phyloP scores from a whole-genome alignment of 441 rosid genomes.

The Eutrema salsugineum region DNA sequence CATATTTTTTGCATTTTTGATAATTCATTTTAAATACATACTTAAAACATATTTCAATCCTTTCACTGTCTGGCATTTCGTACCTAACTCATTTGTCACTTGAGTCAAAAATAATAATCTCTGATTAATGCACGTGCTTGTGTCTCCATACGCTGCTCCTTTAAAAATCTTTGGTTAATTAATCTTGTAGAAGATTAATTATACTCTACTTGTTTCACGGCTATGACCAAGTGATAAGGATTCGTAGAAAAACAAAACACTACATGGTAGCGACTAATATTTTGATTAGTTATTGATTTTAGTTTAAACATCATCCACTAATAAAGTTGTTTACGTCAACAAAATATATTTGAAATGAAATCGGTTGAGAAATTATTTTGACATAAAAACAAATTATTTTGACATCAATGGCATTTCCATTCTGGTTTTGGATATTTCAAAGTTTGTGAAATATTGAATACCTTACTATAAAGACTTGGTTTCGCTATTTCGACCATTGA shows the following conservation, averaged over 20 bases:
- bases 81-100: background rate
- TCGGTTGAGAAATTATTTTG: background rate
- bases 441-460: background rate
- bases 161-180: background rate
- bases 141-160: background rate
- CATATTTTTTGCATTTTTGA: background rate
- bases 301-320: background rate
- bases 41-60: no score
- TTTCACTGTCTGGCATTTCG: background rate
- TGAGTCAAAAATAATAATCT: background rate
- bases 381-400: no score
- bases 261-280: background rate
- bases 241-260: background rate
- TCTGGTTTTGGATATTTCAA: background rate
- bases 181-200: background rate
- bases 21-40: no score
- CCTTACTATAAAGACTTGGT: no score
- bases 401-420: background rate
- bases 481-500: no score
- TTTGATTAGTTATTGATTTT: background rate
- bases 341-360: background rate
- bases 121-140: slow-evolving; percentile 1
- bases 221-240: background rate
- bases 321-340: background rate
- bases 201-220: background rate